These are phyloP conservation scores for Saccharomycopsis crataegensis DNA, from an alignment of 1,139 yeast species.

Conservation along the genomic window DNA sequence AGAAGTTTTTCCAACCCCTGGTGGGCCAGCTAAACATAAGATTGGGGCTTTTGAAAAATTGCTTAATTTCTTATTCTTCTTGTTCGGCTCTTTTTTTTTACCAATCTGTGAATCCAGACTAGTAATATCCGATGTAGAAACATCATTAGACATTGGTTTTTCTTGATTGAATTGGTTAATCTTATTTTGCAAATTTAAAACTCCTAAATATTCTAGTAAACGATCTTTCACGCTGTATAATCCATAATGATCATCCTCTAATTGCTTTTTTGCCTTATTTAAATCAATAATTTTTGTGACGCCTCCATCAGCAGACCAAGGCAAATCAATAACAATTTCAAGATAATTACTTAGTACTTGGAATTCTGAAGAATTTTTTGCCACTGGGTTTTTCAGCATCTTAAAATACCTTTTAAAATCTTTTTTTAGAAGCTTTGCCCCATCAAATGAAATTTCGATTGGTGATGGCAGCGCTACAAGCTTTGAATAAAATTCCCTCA, in stretches of 20 bases:
- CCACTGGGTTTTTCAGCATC: constrained; percentile 32
- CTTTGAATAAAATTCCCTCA: constrained; percentile 41
- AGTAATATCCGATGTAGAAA: background rate
- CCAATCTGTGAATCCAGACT: background rate
- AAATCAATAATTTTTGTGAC: constrained; percentile 35
- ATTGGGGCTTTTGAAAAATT: constrained; percentile 52
- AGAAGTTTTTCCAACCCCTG: constrained; percentile 93
- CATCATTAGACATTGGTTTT: constrained; percentile 2
- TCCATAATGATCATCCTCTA: constrained; percentile 82
- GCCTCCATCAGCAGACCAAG: constrained; percentile 39
- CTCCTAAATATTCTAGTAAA: constrained; percentile 74
- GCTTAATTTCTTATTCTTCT: constrained; percentile 13
- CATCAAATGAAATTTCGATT: constrained; percentile 37
- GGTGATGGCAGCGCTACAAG: constrained; percentile 30
- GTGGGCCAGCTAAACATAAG: constrained; percentile 83
- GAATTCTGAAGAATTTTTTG: constrained; percentile 51
- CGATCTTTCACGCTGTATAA: constrained; percentile 75
- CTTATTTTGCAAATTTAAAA: constrained; percentile 48
- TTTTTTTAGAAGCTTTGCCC: constrained; percentile 45
- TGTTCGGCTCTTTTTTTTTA: background rate
- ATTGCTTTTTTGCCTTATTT: constrained; percentile 45
- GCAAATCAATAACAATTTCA: constrained; percentile 59
- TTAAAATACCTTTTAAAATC: constrained; percentile 52
- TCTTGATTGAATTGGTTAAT: constrained; percentile 7
- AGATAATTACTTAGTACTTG: constrained; percentile 60